Evolutionary conservation across 75 land plant genomes (phyloP).

Genomic region (Ceratopteris richardii): DNA sequence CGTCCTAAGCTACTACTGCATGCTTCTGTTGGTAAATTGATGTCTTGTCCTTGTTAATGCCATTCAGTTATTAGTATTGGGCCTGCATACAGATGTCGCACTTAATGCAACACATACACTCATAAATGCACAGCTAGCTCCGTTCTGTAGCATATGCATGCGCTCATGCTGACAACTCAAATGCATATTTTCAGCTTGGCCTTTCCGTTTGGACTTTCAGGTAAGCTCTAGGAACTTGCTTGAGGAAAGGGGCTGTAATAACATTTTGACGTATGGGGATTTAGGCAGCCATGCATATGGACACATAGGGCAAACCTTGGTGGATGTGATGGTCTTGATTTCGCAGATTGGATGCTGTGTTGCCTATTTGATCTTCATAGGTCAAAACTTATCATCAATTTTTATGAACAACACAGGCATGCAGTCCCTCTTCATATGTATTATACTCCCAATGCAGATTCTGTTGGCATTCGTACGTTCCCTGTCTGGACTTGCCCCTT

Average conservation of each 20-base stretch:
- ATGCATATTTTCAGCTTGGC: too few species aligned
- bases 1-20: slow-evolving; percentile 49
- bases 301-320: slow-evolving; percentile 30
- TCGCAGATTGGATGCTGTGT: slow-evolving; percentile 69
- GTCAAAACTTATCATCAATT: slow-evolving; percentile 58
- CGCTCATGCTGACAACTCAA: too few species aligned
- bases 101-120: too few species aligned
- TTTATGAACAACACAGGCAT: slow-evolving; percentile 20
- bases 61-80: too few species aligned
- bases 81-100: not conserved
- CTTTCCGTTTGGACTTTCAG: too few species aligned
- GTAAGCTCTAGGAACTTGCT: slow-evolving; percentile 46
- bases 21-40: slow-evolving; percentile 59
- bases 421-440: slow-evolving; percentile 26
- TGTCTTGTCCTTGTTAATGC: too few species aligned
- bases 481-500: slow-evolving; percentile 55
- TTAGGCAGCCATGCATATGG: slow-evolving; percentile 46
- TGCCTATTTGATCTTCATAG: slow-evolving; percentile 70
- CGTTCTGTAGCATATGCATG: too few species aligned
- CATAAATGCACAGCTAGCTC: too few species aligned
- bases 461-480: slow-evolving; percentile 47
- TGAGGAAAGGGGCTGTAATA: slow-evolving; percentile 9
- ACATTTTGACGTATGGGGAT: slow-evolving; percentile 49
- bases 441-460: slow-evolving; percentile 46
- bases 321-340: slow-evolving; percentile 46